Percentiles rank a stretch among this genome's conserved stretches.
Conservation (phyloP, 1,284 basidiomycete genomes). For the Tilletia horrida region DNA sequence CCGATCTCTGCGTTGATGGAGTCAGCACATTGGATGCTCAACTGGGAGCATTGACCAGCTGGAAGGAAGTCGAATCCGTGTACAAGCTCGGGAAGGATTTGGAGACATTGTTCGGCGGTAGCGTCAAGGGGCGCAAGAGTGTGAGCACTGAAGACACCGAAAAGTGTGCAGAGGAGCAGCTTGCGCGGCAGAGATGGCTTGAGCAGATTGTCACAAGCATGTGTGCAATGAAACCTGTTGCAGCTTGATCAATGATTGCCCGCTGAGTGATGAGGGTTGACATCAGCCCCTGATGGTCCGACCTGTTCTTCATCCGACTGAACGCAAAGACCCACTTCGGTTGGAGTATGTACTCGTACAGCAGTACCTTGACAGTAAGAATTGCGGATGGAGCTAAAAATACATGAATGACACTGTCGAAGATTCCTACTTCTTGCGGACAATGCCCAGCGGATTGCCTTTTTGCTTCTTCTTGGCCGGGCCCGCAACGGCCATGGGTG, state of each 20-base stretch:
- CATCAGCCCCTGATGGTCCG: no score
- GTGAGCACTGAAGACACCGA: not conserved
- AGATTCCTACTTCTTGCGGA: constrained; percentile 36
- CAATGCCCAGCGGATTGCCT: constrained; percentile 48
- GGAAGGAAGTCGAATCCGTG: constrained; percentile 36
- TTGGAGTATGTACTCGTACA: no score
- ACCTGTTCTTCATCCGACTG: no score
- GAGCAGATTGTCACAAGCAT: constrained; percentile 28
- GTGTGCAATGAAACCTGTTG: constrained; percentile 37
- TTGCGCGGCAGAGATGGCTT: not conserved
- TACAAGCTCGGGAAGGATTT: constrained; percentile 35
- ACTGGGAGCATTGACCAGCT: constrained; percentile 26
- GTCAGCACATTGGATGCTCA: not conserved
- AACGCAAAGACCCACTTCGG: no score
- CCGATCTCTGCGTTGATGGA: not conserved
- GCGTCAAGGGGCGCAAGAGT: not conserved
- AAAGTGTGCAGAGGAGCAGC: constrained; percentile 22
- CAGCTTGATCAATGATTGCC: no score
- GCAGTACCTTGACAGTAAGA: no score
- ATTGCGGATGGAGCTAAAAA: no score
- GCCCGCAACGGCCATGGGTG: not conserved
- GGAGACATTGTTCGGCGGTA: not conserved
- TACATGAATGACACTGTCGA: no score
- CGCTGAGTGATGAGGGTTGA: no score
- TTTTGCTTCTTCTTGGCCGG: constrained; percentile 39